Evolutionary conservation across 2,329 filamentous ascomycete genomes (phyloP).

Genomic region (Paracamarosporium sp.): DNA sequence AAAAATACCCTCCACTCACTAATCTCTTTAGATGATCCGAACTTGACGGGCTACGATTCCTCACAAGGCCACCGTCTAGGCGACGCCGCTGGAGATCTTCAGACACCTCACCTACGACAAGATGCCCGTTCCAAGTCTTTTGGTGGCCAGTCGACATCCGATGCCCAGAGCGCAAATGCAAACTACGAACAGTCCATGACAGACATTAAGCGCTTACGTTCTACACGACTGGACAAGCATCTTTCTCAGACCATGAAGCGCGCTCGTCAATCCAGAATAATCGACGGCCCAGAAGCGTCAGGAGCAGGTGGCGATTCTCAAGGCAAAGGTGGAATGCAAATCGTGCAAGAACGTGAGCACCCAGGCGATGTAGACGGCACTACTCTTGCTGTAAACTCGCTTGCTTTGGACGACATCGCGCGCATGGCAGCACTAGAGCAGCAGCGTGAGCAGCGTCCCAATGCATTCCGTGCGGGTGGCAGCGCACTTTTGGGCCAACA

Average conservation of each 20-base stretch:
- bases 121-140: conserved; percentile 78
- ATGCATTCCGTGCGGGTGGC: conserved; percentile 77
- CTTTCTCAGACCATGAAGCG: conserved; percentile 92
- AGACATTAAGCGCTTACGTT: conserved; percentile 89
- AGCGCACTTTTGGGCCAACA: conserved; percentile 68
- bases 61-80: conserved; percentile 67
- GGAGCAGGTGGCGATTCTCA: conserved; percentile 73
- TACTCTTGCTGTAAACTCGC: conserved; percentile 87
- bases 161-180: conserved; percentile 58
- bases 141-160: conserved; percentile 64
- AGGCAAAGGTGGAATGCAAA: conserved; percentile 69
- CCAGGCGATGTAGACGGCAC: conserved; percentile 76
- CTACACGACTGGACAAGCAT: conserved; percentile 92
- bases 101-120: conserved; percentile 64
- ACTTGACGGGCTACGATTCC: conserved; percentile 70
- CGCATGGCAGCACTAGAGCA: conserved; percentile 95
- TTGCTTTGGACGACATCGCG: conserved; percentile 95
- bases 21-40: conserved; percentile 67
- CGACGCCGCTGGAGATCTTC: conserved; percentile 53
- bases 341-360: conserved; percentile 78
- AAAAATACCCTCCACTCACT: conserved; percentile 39
- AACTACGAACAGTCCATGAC: conserved; percentile 96
- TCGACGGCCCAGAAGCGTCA: conserved; percentile 81
- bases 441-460: conserved; percentile 85
- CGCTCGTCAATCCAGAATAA: conserved; percentile 87